Evolutionary conservation across 345 rosid genomes (phyloP).

Genomic region (Syzygium aromaticum): DNA sequence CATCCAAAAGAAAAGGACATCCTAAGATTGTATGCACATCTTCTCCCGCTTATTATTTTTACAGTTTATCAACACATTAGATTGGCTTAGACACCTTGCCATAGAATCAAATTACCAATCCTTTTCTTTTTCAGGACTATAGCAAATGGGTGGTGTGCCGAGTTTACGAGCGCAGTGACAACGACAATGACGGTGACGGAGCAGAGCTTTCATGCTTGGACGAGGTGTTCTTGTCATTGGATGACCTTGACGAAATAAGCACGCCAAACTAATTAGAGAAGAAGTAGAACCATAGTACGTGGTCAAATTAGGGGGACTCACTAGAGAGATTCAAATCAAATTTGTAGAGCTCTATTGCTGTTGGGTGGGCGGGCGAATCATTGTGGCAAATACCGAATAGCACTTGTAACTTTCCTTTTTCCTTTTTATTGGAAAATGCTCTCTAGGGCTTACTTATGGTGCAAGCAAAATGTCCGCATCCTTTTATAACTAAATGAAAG

Average conservation of each 20-base stretch:
- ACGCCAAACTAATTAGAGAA: conserved; percentile 31
- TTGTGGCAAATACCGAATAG: not conserved
- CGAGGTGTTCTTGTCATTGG: conserved; percentile 88
- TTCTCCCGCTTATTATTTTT: not conserved
- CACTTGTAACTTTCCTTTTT: not conserved
- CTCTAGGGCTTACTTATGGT: not conserved
- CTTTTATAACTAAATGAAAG: not conserved
- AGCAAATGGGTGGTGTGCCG: conserved; percentile 89
- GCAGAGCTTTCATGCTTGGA: conserved; percentile 86
- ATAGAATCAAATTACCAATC: not conserved
- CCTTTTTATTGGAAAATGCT: not conserved
- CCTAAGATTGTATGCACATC: conserved; percentile 23
- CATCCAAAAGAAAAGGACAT: conserved; percentile 49
- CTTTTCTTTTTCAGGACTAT: conserved; percentile 38
- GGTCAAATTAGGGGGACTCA: not conserved
- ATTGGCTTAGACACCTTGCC: not conserved
- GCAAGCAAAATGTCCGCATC: not conserved
- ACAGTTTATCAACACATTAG: not conserved
- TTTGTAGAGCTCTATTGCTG: conserved; percentile 1
- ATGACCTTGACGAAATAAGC: conserved; percentile 91
- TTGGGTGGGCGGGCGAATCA: not conserved
- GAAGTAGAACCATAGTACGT: not conserved
- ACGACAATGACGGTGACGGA: conserved; percentile 32
- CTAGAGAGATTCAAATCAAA: not conserved
- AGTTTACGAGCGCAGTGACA: conserved; percentile 54